Conservation (phyloP, 2,329 filamentous ascomycete genomes). For the Thyridium curvatum region DNA sequence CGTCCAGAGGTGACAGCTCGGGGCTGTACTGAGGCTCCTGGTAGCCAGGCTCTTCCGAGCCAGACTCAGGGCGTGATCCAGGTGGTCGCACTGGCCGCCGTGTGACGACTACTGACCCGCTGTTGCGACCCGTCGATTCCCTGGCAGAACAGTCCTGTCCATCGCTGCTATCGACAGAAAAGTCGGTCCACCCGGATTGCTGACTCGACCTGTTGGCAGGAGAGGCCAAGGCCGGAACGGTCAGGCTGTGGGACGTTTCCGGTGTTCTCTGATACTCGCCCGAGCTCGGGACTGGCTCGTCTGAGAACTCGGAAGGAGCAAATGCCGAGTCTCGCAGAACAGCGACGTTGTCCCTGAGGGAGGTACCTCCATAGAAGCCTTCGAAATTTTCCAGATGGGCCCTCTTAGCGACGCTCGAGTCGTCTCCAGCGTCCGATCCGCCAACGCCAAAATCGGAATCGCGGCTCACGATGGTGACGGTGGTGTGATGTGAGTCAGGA, state of each 20-base stretch:
- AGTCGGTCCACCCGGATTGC: constrained; percentile 55
- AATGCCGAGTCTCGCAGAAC: constrained; percentile 23
- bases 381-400: constrained; percentile 17
- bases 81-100: constrained; percentile 10
- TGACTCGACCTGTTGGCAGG: constrained; percentile 44
- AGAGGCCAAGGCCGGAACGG: constrained; percentile 37
- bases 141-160: constrained; percentile 18
- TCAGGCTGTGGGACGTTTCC: constrained; percentile 37
- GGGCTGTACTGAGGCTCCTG: constrained; percentile 18
- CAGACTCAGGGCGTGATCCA: constrained; percentile 20
- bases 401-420: too few relatives aligned
- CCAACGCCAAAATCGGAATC: constrained; percentile 29
- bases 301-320: constrained; percentile 21
- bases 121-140: constrained; percentile 3
- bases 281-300: constrained; percentile 16
- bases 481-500: constrained; percentile 34
- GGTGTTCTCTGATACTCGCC: constrained; percentile 21
- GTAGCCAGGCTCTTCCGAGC: constrained; percentile 12
- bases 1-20: constrained; percentile 23
- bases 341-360: constrained; percentile 23
- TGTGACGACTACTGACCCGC: constrained; percentile 1
- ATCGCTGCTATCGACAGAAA: constrained; percentile 48
- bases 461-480: constrained; percentile 42
- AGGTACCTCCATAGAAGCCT: constrained; percentile 23
- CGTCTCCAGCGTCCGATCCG: background rate